Evolutionary conservation across 805 yeast species (phyloP).

Genomic region (Suhomyces sp.): DNA sequence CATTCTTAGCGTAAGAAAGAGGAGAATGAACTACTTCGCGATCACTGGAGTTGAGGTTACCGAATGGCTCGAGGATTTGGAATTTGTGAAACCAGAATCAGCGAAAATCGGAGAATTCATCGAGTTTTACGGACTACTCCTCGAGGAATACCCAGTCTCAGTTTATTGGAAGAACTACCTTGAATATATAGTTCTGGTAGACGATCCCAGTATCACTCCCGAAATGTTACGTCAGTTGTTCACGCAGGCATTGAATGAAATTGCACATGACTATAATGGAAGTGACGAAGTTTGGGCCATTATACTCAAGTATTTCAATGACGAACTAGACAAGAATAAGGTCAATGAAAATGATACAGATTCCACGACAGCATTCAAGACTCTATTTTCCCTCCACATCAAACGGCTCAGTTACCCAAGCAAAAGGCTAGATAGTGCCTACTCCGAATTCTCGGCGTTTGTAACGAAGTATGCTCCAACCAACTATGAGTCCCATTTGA

Average conservation of each 20-base stretch:
- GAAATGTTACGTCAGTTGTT: conserved; percentile 11
- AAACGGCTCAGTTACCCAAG: conserved; percentile 43
- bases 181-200: conserved; percentile 10
- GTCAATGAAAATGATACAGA: not conserved
- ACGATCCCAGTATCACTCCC: not conserved
- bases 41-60: conserved; percentile 12
- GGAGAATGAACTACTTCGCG: conserved; percentile 12
- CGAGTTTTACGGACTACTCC: conserved; percentile 15
- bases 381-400: conserved; percentile 22
- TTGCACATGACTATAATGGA: conserved; percentile 24
- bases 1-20: too few species aligned
- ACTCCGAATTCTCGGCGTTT: conserved; percentile 39
- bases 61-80: conserved; percentile 21
- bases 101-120: conserved; percentile 6
- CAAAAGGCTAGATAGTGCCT: conserved; percentile 38
- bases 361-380: conserved; percentile 13
- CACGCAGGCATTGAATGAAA: conserved; percentile 20
- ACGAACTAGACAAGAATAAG: conserved; percentile 8
- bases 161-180: conserved; percentile 22
- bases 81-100: conserved; percentile 10
- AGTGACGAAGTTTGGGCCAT: conserved; percentile 22
- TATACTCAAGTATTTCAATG: conserved; percentile 8
- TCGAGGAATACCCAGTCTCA: conserved; percentile 21
- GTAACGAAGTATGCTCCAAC: conserved; percentile 28
- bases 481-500: conserved; percentile 37